Evolutionary conservation across 768 basidiomycete genomes (phyloP).

Genomic region (Gloeopeniophorella convolvens): DNA sequence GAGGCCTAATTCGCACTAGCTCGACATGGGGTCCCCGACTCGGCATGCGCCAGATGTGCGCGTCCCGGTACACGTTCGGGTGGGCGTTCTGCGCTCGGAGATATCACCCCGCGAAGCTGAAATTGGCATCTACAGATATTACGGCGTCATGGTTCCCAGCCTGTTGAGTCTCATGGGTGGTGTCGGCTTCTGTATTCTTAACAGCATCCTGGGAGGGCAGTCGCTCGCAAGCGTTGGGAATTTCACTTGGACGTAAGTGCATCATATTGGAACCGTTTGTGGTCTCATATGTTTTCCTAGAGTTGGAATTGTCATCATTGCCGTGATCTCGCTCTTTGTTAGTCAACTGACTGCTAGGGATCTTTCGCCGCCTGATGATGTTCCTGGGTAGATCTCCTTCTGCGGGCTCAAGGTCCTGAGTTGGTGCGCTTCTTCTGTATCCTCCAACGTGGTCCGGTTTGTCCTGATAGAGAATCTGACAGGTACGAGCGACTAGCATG

Average conservation of each 20-base stretch:
- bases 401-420: slow-evolving; percentile 61
- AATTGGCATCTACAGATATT: slow-evolving; percentile 38
- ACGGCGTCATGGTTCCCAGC: slow-evolving; percentile 43
- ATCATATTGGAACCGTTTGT: not conserved
- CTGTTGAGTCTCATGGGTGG: slow-evolving; percentile 44
- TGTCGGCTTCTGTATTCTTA: slow-evolving; percentile 52
- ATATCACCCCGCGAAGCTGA: not conserved
- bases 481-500: slow-evolving; percentile 74
- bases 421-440: slow-evolving; percentile 33
- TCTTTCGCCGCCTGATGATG: not conserved
- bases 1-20: slow-evolving; percentile 23
- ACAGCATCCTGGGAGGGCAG: slow-evolving; percentile 58
- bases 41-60: slow-evolving; percentile 79
- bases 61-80: slow-evolving; percentile 57
- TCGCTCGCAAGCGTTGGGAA: slow-evolving; percentile 45
- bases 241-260: slow-evolving; percentile 45
- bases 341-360: not conserved
- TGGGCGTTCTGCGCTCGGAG: slow-evolving; percentile 24
- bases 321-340: slow-evolving; percentile 54
- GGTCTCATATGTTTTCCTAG: not conserved
- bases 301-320: slow-evolving; percentile 78
- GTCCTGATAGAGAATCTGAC: too few species aligned
- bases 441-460: too few species aligned
- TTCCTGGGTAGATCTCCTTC: slow-evolving; percentile 44
- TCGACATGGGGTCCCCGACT: slow-evolving; percentile 73